These are phyloP conservation scores for Ganoderma lucidum DNA, from an alignment of 1,284 basidiomycete species.

Conservation along the genomic window DNA sequence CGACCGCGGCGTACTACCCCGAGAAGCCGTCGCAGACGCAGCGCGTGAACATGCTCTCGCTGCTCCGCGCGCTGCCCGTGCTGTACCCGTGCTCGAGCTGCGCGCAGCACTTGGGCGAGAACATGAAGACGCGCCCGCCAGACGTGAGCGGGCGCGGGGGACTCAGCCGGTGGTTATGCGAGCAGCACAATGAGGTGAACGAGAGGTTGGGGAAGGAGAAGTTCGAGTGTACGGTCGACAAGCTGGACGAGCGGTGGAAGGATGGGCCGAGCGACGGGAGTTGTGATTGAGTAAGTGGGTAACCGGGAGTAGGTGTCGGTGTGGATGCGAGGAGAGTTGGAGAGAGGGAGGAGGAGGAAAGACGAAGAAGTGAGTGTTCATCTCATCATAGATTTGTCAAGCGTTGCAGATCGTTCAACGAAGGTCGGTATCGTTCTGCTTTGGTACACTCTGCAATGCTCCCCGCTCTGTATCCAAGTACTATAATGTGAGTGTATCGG, in stretches of 20 bases:
- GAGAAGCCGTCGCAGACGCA: conserved; percentile 74
- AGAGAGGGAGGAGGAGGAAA: neutral
- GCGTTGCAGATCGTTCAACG: neutral
- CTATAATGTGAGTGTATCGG: neutral
- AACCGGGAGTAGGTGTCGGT: neutral
- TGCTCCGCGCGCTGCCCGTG: conserved; percentile 79
- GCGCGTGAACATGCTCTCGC: conserved; percentile 81
- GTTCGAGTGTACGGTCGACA: conserved; percentile 79
- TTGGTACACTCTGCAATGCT: neutral
- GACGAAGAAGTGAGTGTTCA: neutral
- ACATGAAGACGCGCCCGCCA: conserved; percentile 72
- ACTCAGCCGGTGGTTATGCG: conserved; percentile 88
- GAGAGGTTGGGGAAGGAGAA: conserved; percentile 80
- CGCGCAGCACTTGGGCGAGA: conserved; percentile 79
- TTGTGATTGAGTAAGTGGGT: conserved; percentile 71
- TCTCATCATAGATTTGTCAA: neutral
- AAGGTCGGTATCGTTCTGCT: conserved; percentile 1
- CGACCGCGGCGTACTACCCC: conserved; percentile 95
- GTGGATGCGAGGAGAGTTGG: neutral
- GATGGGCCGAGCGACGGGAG: conserved; percentile 88
- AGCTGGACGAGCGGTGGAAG: conserved; percentile 88
- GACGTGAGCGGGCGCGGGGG: conserved; percentile 74
- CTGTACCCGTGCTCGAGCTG: conserved; percentile 91
- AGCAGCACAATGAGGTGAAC: conserved; percentile 93
- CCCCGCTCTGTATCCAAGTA: neutral